Evolutionary conservation across 2,329 filamentous ascomycete genomes (phyloP).

Genomic region (Beauveria brongniartii): DNA sequence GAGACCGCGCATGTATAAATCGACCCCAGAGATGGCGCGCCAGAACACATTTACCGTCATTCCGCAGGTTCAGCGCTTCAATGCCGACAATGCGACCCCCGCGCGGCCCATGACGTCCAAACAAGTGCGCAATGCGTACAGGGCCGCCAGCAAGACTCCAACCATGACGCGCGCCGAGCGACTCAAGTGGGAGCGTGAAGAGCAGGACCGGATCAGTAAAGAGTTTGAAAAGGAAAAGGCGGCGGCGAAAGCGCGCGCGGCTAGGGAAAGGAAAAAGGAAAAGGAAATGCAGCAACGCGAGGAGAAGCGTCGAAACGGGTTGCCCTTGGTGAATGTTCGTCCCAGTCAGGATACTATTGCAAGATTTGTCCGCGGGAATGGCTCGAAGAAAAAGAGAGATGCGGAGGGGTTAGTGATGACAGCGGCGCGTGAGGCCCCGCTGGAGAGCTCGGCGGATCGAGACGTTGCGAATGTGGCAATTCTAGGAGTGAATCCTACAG

Average conservation of each 20-base stretch:
- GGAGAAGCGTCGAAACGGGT: conserved; percentile 41
- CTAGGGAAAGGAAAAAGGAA: conserved; percentile 47
- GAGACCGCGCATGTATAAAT: background rate
- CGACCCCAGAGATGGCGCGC: conserved; percentile 23
- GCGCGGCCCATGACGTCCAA: conserved; percentile 34
- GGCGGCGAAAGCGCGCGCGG: conserved; percentile 38
- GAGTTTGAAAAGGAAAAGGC: conserved; percentile 43
- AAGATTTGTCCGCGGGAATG: conserved; percentile 38
- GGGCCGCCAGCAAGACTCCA: conserved; percentile 25
- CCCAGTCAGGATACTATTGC: conserved; percentile 52
- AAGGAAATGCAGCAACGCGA: conserved; percentile 41
- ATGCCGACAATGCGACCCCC: conserved; percentile 13
- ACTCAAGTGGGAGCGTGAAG: conserved; percentile 32
- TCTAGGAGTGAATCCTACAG: background rate
- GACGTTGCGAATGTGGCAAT: background rate
- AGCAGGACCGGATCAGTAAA: conserved; percentile 47
- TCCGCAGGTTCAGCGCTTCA: conserved; percentile 23
- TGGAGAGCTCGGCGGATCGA: conserved; percentile 14
- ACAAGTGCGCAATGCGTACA: conserved; percentile 32
- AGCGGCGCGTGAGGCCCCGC: background rate
- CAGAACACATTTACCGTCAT: conserved; percentile 39
- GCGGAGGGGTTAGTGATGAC: conserved; percentile 12
- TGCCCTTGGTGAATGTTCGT: conserved; percentile 45
- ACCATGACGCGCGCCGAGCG: conserved; percentile 33
- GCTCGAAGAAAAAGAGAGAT: conserved; percentile 23